Base-by-base conservation (phyloP, 768 basidiomycete species). In the Lyophyllum decastes region DNA sequence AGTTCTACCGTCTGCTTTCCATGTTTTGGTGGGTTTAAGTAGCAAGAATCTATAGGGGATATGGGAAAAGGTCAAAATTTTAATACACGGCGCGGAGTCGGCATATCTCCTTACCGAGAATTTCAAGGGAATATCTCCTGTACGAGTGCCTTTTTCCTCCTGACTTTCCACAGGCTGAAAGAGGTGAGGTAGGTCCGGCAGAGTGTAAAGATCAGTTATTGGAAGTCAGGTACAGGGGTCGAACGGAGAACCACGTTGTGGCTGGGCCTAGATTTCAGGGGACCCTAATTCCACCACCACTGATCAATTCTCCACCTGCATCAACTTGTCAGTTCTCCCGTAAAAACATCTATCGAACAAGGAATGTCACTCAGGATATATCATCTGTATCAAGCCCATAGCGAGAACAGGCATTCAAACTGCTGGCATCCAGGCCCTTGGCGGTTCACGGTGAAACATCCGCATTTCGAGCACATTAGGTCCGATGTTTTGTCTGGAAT, bases 1-100 rank as follows among this genome's bases (percentile, higher is more conserved):
- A 52, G 45, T 43, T 47, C 38, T 62, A 52, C 55, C 33, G 48
- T 40, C 21, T 35, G 59, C 43, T 7, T 49, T 61, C 44, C 64
- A 65, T 65, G 25, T 40, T 59, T 41, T n/a, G 50, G 38, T 24
- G 60, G 43, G 58, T 60, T 61, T 63, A 66, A 63, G 59, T 60
- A 60, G 59, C 55, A 45, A 50, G 55, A 22, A 46, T 16, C 60
- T 63, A 57, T 58, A 65, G 61, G 64, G 56, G 60, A 59, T 57
- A 54, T 57, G 50, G 34, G 26, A 54, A n/a, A 45, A 34, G 44
- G 41, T 26, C 44, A 35, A 57, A 49, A 61, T 49, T 52, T 57
- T 61, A 61, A 60, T 33, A 26, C 51, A 55, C 38, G 52, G 35
- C 43, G 51, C 54, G 52, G 58, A 57, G 58, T 59, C 55, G 53